Evolutionary conservation across 148 eudicot genomes (phyloP).

Genomic region (Amaranthus cruentus): DNA sequence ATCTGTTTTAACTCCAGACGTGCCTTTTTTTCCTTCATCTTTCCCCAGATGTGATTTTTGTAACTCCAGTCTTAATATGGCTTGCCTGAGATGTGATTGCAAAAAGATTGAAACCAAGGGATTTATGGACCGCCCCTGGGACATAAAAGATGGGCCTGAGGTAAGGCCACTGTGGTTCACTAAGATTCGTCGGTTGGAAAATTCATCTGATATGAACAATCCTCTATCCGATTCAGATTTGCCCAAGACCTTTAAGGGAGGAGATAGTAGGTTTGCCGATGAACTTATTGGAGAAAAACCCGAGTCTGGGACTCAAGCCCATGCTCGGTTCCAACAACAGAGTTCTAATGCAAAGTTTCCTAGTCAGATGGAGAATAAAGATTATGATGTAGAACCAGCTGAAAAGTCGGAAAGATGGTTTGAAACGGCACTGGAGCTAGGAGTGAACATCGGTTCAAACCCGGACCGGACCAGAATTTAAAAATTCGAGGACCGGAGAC

Average conservation of each 20-base stretch:
- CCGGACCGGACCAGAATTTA: no score
- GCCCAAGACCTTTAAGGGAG: conserved; percentile 41
- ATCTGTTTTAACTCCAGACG: not conserved
- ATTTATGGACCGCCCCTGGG: conserved; percentile 14
- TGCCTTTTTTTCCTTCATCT: conserved; percentile 1
- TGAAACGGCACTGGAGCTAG: conserved; percentile 39
- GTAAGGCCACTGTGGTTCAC: conserved; percentile 52
- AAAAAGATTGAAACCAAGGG: conserved; percentile 40
- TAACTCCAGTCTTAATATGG: conserved; percentile 58
- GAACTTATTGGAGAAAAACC: conserved; percentile 28
- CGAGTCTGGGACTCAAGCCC: no score
- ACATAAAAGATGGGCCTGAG: conserved; percentile 36
- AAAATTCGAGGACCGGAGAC: no score
- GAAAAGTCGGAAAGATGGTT: conserved; percentile 55
- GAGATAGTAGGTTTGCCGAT: conserved; percentile 35
- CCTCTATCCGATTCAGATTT: conserved; percentile 34
- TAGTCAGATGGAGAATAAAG: conserved; percentile 20
- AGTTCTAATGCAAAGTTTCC: conserved; percentile 26
- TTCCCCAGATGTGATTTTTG: conserved; percentile 65
- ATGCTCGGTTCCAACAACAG: no score
- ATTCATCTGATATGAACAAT: conserved; percentile 34
- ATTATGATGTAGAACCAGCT: conserved; percentile 23
- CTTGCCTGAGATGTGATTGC: conserved; percentile 82
- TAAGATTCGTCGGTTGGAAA: conserved; percentile 42
- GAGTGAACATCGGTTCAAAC: no score